Conservation (phyloP, 2,329 filamentous ascomycete genomes). For the Karstenula rhodostoma region DNA sequence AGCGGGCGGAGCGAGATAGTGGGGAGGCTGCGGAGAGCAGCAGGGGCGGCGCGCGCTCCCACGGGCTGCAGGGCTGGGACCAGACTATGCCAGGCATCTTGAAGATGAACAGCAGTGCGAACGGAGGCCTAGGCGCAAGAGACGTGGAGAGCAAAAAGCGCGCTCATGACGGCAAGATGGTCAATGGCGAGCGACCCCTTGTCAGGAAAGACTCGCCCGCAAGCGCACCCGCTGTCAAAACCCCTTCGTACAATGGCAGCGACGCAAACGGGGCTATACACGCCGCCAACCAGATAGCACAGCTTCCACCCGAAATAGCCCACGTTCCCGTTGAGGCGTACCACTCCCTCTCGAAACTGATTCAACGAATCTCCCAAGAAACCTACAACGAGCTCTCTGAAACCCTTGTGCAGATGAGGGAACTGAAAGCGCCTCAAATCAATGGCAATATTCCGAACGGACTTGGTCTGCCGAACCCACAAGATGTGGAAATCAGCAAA, state of each 20-base stretch:
- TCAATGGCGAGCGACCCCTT: slow-evolving; percentile 38
- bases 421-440: slow-evolving; percentile 66
- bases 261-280: slow-evolving; percentile 26
- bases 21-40: slow-evolving; percentile 26
- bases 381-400: slow-evolving; percentile 81
- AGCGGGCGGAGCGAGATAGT: slow-evolving; percentile 17
- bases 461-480: slow-evolving; percentile 35
- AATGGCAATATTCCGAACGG: slow-evolving; percentile 54
- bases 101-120: slow-evolving; percentile 56
- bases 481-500: slow-evolving; percentile 39
- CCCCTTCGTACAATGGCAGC: slow-evolving; percentile 16
- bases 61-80: slow-evolving; percentile 37
- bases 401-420: slow-evolving; percentile 73
- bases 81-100: slow-evolving; percentile 59
- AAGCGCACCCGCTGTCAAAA: slow-evolving; percentile 22
- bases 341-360: slow-evolving; percentile 75
- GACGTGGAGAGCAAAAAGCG: slow-evolving; percentile 43
- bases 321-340: slow-evolving; percentile 78
- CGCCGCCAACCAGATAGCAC: slow-evolving; percentile 31
- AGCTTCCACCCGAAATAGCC: slow-evolving; percentile 60
- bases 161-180: slow-evolving; percentile 37
- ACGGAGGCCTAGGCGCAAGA: slow-evolving; percentile 41
- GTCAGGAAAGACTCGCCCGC: slow-evolving; percentile 25
- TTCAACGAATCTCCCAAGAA: slow-evolving; percentile 81
- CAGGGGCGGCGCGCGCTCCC: slow-evolving; percentile 43